Evolutionary conservation across 1,139 yeast genomes (phyloP), one percentile per base, ranked within the genome.

Genomic region (Hansenula lynferdii): DNA sequence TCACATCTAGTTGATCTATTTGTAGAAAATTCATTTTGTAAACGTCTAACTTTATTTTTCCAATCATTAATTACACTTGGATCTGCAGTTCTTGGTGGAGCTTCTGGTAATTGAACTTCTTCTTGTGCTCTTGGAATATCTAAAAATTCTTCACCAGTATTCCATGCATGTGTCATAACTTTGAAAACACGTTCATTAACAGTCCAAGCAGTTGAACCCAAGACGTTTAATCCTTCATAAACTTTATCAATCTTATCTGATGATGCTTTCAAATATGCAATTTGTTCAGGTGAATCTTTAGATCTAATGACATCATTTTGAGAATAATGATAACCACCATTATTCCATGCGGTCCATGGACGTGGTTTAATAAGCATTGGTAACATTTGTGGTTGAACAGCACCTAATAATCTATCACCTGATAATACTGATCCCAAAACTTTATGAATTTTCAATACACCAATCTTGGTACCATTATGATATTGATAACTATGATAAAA

Each of bases 131-230:
- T 76, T 12, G 98, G 97, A 34, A 92, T 86, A 42, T 85, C 95
- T 46, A 89, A 67, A 53, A 87, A 85, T 43, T 68, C 75, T 44
- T 82, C 70, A 5, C 96, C 96, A 0, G 80, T 70, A 58, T 94
- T 92, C 98, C 98, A 92, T 42, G 82, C 81, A 43, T 79, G 67
- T 5, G 86, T 74, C 50, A 92, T 72, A 6, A 85, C 72, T 35
- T 80, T 72, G 50, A 86, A 81, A 8, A 92, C 69, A 21, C 67
- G 69, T 40, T 78, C 74, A 58, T 92, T 92, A 31, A 92, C 82
- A 0, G 97, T 85, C 99, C 99, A 92, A 0, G 96, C 75, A 1
- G 97, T 86, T 31, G 72, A 65, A 11, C 98, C 97, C 41, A 94
- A 66, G 9, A 86, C 95, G 56, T 90, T 90, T 41, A 94, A 69